Percentiles rank a stretch among this genome's conserved stretches.
Conservation (phyloP, 306 rosid genomes). For the Cicer judaicum region DNA sequence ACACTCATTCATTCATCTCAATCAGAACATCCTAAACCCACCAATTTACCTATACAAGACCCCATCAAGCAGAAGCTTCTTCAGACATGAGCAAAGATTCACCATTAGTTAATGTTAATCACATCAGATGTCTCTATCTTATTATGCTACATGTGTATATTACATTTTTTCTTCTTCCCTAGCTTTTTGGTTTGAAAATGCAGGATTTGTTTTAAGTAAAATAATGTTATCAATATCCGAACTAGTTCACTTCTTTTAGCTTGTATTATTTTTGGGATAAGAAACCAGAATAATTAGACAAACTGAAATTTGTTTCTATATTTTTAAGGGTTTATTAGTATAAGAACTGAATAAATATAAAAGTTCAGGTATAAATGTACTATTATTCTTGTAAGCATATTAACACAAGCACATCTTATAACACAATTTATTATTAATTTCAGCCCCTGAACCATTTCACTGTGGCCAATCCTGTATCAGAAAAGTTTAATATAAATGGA, state of each 20-base stretch:
- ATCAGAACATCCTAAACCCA: constrained; percentile 58
- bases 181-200: constrained; percentile 28
- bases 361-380: background rate
- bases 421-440: background rate
- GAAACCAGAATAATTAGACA: background rate
- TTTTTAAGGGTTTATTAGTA: background rate
- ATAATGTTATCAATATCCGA: background rate
- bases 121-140: constrained; percentile 9
- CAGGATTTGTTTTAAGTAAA: constrained; percentile 2
- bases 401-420: background rate
- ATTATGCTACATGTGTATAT: constrained; percentile 9
- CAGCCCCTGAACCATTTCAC: too few relatives aligned
- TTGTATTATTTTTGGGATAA: background rate
- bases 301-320: background rate
- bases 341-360: background rate
- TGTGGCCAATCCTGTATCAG: background rate
- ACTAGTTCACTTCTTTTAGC: background rate
- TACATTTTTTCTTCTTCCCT: background rate
- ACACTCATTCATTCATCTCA: constrained; percentile 70
- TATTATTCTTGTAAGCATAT: background rate
- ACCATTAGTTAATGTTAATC: constrained; percentile 2
- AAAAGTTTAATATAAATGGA: constrained; percentile 1
- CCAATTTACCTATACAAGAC: constrained; percentile 50
- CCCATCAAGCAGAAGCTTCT: constrained; percentile 58
- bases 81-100: constrained; percentile 46